Evolutionary conservation across 2,329 filamentous ascomycete genomes (phyloP).

Genomic region (Trichothecium roseum): DNA sequence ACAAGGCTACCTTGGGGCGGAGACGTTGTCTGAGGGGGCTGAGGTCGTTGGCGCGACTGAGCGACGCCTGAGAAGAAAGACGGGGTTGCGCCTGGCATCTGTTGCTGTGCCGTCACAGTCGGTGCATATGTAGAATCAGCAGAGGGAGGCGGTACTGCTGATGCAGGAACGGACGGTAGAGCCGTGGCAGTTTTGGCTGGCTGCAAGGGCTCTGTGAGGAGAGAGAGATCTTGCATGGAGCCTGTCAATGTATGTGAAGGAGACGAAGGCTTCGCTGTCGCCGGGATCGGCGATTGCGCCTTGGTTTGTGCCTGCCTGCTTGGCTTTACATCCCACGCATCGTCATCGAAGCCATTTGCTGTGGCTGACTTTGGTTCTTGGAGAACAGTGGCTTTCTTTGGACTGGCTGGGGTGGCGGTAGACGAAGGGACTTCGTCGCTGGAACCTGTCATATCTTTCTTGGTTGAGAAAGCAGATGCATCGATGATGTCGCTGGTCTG

Average conservation of each 20-base stretch:
- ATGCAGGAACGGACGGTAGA: slow-evolving; percentile 12
- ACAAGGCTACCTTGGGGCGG: slow-evolving; percentile 55
- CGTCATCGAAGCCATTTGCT: slow-evolving; percentile 70
- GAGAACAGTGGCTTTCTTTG: slow-evolving; percentile 13
- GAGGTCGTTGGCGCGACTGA: slow-evolving; percentile 55
- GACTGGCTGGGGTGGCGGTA: slow-evolving; percentile 4
- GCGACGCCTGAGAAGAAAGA: slow-evolving; percentile 41
- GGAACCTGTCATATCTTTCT: slow-evolving; percentile 21
- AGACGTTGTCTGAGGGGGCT: slow-evolving; percentile 49
- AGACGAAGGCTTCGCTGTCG: slow-evolving; percentile 8
- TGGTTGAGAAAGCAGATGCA: slow-evolving; percentile 69
- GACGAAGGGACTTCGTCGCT: slow-evolving; percentile 12
- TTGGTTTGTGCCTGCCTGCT: slow-evolving; percentile 41
- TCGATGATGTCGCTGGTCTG: slow-evolving; percentile 81
- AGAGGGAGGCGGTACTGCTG: slow-evolving; percentile 19
- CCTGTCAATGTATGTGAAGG: slow-evolving; percentile 47
- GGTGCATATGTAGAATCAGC: background rate
- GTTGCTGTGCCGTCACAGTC: slow-evolving; percentile 22
- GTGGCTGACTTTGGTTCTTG: slow-evolving; percentile 10
- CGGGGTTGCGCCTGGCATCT: slow-evolving; percentile 44
- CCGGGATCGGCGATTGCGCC: slow-evolving; percentile 4
- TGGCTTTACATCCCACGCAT: slow-evolving; percentile 94
- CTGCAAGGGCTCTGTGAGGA: slow-evolving; percentile 41
- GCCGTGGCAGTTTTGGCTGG: slow-evolving; percentile 31
- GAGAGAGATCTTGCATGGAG: slow-evolving; percentile 50